These are phyloP conservation scores for Phytophthora cryptogea DNA, from an alignment of 352 stramenopile species.

Conservation along the genomic window DNA sequence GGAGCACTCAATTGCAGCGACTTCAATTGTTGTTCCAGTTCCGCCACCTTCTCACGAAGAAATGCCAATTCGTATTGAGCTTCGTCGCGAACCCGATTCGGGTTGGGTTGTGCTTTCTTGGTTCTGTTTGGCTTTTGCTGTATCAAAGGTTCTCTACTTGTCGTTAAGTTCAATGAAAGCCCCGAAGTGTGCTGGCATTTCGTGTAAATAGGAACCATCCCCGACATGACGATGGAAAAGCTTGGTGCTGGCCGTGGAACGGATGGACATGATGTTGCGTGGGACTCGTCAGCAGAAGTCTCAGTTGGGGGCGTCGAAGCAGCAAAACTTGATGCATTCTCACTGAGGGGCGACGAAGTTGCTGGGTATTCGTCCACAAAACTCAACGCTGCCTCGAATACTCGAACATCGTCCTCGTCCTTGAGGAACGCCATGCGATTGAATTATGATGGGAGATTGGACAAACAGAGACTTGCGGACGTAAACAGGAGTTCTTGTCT, in stretches of 20 bases:
- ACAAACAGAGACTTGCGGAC: neutral
- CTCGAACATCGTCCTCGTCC: conserved; percentile 21
- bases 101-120: conserved; percentile 24
- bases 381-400: conserved; percentile 29
- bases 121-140: conserved; percentile 5
- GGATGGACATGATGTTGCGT: neutral
- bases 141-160: neutral
- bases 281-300: neutral
- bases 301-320: neutral
- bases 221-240: conserved; percentile 15
- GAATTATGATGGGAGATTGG: conserved; percentile 3
- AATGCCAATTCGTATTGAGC: conserved; percentile 69
- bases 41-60: conserved; percentile 64
- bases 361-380: conserved; percentile 28
- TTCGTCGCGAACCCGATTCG: conserved; percentile 37
- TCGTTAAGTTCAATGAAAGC: conserved; percentile 8
- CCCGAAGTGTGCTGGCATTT: neutral
- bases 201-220: conserved; percentile 27
- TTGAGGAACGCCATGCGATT: conserved; percentile 30
- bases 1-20: conserved; percentile 28
- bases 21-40: conserved; percentile 53
- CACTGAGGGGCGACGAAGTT: neutral
- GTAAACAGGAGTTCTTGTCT: neutral
- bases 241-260: conserved; percentile 16
- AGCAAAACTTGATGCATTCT: neutral